These are phyloP conservation scores for Trichopus zeylanicus DNA, from an alignment of 116 monocot species.

Conservation along the genomic window DNA sequence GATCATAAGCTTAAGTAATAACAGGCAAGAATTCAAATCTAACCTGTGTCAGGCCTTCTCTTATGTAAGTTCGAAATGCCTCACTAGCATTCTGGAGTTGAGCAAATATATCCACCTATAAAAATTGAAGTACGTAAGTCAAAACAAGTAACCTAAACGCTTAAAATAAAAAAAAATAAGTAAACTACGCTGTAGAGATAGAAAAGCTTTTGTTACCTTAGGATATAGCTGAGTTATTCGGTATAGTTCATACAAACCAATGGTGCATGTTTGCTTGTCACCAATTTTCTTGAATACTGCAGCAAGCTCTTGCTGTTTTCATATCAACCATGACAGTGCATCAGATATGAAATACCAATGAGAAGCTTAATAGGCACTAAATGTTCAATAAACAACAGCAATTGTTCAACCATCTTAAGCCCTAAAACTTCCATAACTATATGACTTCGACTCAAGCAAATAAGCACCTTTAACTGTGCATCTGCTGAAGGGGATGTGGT, in stretches of 20 bases:
- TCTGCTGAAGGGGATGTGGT: slow-evolving; percentile 75
- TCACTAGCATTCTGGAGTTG: slow-evolving; percentile 99
- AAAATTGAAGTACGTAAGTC: background rate
- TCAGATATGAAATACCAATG: background rate
- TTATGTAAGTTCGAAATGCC: slow-evolving; percentile 94
- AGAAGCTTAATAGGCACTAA: background rate
- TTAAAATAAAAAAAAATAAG: background rate
- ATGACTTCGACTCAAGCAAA: too few species aligned
- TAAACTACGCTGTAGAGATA: background rate
- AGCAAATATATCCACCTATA: slow-evolving; percentile 94
- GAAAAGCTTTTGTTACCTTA: slow-evolving; percentile 38
- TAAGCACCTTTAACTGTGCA: slow-evolving; percentile 84
- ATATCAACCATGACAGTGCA: slow-evolving; percentile 2
- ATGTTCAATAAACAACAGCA: too few species aligned
- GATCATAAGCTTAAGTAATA: background rate
- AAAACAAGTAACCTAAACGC: too few species aligned
- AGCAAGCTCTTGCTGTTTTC: slow-evolving; percentile 96
- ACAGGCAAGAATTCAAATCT: background rate
- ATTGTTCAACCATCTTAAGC: too few species aligned
- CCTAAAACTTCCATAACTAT: too few species aligned
- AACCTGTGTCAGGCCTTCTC: slow-evolving; percentile 93
- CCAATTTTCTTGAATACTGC: slow-evolving; percentile 99
- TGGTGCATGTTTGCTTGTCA: slow-evolving; percentile 94
- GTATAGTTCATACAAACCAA: slow-evolving; percentile 93
- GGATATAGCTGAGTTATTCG: slow-evolving; percentile 93